Base-by-base conservation (phyloP, 2,329 filamentous ascomycete species). In the Chaetomiaceae sp. region DNA sequence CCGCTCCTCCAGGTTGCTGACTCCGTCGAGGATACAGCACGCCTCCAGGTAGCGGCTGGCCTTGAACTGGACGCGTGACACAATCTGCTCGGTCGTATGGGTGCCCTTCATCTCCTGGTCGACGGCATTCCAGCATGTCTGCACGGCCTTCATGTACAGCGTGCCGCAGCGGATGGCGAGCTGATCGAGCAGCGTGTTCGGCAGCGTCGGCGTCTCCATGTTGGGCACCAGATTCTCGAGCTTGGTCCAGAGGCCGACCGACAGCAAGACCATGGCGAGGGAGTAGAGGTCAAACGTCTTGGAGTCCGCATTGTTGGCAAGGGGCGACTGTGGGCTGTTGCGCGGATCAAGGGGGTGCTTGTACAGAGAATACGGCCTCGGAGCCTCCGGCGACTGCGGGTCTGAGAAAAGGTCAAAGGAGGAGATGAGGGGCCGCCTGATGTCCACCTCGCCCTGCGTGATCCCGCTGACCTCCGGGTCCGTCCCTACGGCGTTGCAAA, bases 181-280 rank as follows among this genome's bases (percentile, higher is more conserved):
- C 58, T 82, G 80, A 1, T 83, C 77, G 3, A 88, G 70, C 0
- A 82, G 76, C 25, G 84, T 80, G 56, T 84, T 81, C 0, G 80
- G 71, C 23, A 88, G 79, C 63, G 77, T 76, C 12, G 82, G 67
- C 0, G 71, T 69, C 40, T 68, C 75, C 63, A 63, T 72, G 34
- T 71, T 69, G 0, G 76, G 67, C 1, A 76, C 72, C 0, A 83
- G 69, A 17, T 75, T 72, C 51, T 82, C 80, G 0, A 90, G 74
- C 11, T 82, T 84, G 3, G 80, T 82, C 88, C 88, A 92, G 8
- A 91, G 70, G 6, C 88, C 88, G 49, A 91, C 82, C 6, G 88
- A 88, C 3, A 91, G 73, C 0, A 92, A 75, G 4, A 90, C 72
- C 71, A 90, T 80, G 17, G 86, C 86, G 1, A 92, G 74, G 6